Conservation (phyloP, 1,139 yeast genomes). For the Debaryomyces singareniensis region DNA sequence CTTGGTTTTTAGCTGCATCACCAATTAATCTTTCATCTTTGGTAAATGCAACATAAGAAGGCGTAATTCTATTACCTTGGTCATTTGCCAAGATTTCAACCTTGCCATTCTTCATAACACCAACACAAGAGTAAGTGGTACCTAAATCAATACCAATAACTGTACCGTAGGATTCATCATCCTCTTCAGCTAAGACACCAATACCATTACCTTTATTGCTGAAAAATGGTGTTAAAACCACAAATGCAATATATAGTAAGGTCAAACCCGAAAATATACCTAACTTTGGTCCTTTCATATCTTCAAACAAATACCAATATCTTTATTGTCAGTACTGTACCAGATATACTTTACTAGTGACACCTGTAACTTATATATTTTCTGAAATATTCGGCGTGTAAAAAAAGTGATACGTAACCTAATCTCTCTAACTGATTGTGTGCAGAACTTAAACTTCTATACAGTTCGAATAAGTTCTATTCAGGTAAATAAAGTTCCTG, state of each 20-base stretch:
- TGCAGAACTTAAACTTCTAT: not conserved
- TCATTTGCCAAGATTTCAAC: slow-evolving; percentile 92
- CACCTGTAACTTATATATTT: not conserved
- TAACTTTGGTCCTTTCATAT: slow-evolving; percentile 26
- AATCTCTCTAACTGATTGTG: slow-evolving; percentile 1
- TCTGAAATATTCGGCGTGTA: too few relatives aligned
- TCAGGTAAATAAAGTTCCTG: not conserved
- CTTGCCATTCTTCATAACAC: slow-evolving; percentile 86
- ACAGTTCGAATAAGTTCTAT: not conserved
- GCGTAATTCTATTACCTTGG: slow-evolving; percentile 94
- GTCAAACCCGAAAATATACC: slow-evolving; percentile 48
- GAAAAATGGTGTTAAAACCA: slow-evolving; percentile 56
- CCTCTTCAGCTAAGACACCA: slow-evolving; percentile 29
- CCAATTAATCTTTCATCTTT: slow-evolving; percentile 86
- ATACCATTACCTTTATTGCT: slow-evolving; percentile 28
- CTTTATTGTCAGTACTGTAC: not conserved
- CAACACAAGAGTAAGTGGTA: slow-evolving; percentile 86
- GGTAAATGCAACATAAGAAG: slow-evolving; percentile 83
- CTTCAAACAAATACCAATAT: slow-evolving; percentile 4
- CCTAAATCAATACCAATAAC: slow-evolving; percentile 88
- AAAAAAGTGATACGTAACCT: not conserved
- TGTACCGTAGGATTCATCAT: slow-evolving; percentile 60
- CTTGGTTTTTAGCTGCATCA: slow-evolving; percentile 93
- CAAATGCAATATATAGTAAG: slow-evolving; percentile 49
- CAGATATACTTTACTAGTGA: not conserved